These are phyloP conservation scores for Diaporthe sp. DNA, from an alignment of 2,329 filamentous ascomycete genomes.

Conservation along the genomic window DNA sequence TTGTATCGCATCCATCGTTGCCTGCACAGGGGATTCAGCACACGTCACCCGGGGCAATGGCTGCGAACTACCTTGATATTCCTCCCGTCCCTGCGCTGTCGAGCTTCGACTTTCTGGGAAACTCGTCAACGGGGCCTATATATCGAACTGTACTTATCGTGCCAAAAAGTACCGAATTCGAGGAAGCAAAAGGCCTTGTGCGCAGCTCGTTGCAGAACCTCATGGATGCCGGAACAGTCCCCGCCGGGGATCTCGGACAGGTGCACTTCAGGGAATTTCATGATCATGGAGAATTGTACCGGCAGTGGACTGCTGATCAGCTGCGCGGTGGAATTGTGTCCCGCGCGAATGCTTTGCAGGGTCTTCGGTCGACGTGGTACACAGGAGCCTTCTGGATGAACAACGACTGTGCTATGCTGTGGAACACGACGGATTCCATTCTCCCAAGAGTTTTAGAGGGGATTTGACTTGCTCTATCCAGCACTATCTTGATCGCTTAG, in stretches of 20 bases:
- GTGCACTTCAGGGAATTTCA: not conserved
- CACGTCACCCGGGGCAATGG: not conserved
- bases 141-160: slow-evolving; percentile 10
- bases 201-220: slow-evolving; percentile 24
- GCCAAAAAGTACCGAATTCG: not conserved
- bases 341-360: not conserved
- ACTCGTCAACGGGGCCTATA: not conserved
- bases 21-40: not conserved
- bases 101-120: not conserved
- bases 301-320: slow-evolving; percentile 8
- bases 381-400: slow-evolving; percentile 22
- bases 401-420: slow-evolving; percentile 10
- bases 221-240: not conserved
- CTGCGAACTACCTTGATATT: not conserved
- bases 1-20: slow-evolving; percentile 15
- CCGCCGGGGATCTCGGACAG: not conserved
- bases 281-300: not conserved
- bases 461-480: not conserved
- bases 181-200: not conserved
- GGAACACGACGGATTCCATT: slow-evolving; percentile 3
- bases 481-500: no score
- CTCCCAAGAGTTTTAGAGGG: not conserved
- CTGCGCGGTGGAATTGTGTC: slow-evolving; percentile 3
- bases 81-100: not conserved
- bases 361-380: slow-evolving; percentile 14